Evolutionary conservation across 345 rosid genomes (phyloP).

Genomic region (Microthlaspi erraticum): DNA sequence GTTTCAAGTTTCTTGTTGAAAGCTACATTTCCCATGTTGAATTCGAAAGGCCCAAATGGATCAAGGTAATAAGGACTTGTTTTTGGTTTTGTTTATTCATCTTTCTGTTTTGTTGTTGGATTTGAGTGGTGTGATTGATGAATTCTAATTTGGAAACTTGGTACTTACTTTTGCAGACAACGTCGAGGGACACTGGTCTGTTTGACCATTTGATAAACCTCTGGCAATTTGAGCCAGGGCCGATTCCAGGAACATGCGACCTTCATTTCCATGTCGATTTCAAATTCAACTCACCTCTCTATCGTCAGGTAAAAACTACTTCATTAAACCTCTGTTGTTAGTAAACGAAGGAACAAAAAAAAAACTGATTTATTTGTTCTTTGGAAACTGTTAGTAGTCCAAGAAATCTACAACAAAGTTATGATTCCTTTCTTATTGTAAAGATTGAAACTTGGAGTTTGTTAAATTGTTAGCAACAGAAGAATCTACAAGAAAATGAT

Average conservation of each 20-base stretch:
- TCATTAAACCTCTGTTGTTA: not conserved
- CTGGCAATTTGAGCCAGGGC: slow-evolving; percentile 93
- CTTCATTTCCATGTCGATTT: slow-evolving; percentile 83
- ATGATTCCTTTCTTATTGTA: too few species aligned
- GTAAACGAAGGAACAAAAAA: too few species aligned
- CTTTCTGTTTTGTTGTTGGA: not conserved
- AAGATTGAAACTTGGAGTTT: too few species aligned
- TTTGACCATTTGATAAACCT: slow-evolving; percentile 92
- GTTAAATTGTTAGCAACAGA: not conserved
- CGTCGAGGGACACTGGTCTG: slow-evolving; percentile 69
- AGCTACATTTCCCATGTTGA: slow-evolving; percentile 90
- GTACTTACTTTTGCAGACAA: slow-evolving; percentile 57
- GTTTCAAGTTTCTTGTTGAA: slow-evolving; percentile 93
- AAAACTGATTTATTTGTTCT: too few species aligned
- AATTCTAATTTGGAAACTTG: not conserved
- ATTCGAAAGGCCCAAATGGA: slow-evolving; percentile 62
- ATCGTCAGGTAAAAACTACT: slow-evolving; percentile 72
- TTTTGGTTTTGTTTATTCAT: not conserved
- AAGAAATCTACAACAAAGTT: too few species aligned
- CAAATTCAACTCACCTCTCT: slow-evolving; percentile 92
- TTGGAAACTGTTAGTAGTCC: too few species aligned
- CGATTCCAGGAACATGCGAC: slow-evolving; percentile 81
- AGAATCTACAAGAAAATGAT: not conserved
- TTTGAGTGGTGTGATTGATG: slow-evolving; percentile 21
- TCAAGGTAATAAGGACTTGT: slow-evolving; percentile 59